Percentiles rank a stretch among this genome's conserved stretches.
Evolutionary conservation across 2,329 filamentous ascomycete species (phyloP).

Genomic region (Hymenoscyphus fraxineus): DNA sequence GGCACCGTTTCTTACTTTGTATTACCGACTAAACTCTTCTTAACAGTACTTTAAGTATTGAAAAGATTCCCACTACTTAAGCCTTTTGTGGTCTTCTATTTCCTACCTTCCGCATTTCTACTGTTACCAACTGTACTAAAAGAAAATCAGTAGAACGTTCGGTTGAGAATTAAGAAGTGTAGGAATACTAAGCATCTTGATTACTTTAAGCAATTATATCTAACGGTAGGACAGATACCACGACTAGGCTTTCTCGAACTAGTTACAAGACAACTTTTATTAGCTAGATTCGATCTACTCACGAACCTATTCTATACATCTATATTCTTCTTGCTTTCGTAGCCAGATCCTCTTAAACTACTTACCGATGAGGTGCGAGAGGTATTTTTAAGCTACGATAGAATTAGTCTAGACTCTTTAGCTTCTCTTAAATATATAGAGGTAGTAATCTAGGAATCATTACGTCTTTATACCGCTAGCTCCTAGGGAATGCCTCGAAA

Average conservation of each 20-base stretch:
- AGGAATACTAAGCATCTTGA: conserved; percentile 3
- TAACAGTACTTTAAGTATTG: background rate
- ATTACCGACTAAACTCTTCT: background rate
- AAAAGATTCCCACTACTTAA: background rate
- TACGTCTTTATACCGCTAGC: conserved; percentile 3
- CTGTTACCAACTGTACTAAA: background rate
- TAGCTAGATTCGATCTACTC: conserved; percentile 5
- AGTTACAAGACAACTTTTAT: background rate
- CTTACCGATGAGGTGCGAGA: conserved; percentile 3
- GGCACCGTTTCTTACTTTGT: background rate
- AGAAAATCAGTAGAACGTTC: background rate
- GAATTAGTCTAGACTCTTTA: background rate
- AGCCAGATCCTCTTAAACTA: background rate
- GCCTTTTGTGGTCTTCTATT: background rate
- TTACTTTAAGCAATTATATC: background rate
- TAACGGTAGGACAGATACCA: background rate
- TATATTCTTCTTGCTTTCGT: conserved; percentile 5
- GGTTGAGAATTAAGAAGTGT: background rate
- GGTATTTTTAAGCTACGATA: background rate
- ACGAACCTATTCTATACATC: conserved; percentile 9
- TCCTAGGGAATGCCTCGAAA: background rate
- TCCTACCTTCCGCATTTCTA: background rate
- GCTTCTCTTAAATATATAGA: background rate
- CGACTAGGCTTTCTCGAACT: background rate
- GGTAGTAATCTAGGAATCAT: conserved; percentile 1